Evolutionary conservation across 331 rosid genomes (phyloP).

Genomic region (Acacia concinna): DNA sequence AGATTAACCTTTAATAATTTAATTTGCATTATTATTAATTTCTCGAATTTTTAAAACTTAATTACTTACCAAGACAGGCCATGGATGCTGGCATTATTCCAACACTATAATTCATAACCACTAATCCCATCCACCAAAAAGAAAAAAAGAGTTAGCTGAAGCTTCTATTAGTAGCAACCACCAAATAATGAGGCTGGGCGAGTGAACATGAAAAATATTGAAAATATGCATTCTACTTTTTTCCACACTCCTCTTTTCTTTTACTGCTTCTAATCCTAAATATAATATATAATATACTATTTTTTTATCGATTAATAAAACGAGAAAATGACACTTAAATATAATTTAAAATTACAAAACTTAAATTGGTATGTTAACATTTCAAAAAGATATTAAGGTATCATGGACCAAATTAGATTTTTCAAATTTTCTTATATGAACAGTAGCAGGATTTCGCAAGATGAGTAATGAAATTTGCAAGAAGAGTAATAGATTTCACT

Average conservation of each 20-base stretch:
- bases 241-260: background rate
- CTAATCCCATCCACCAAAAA: background rate
- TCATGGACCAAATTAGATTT: too few species aligned
- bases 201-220: background rate
- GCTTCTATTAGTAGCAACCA: background rate
- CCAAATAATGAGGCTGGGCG: background rate
- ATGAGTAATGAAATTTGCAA: too few species aligned
- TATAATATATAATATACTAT: too few species aligned
- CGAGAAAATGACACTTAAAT: too few species aligned
- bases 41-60: constrained; percentile 8
- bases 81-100: constrained; percentile 32
- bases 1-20: background rate
- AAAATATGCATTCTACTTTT: background rate
- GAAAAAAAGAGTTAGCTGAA: background rate
- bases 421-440: too few species aligned
- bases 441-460: too few species aligned
- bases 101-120: constrained; percentile 22
- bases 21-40: background rate
- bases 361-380: too few species aligned
- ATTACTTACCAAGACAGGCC: background rate
- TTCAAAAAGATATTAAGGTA: too few species aligned
- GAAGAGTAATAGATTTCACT: too few species aligned
- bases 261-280: too few species aligned
- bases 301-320: too few species aligned
- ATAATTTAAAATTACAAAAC: too few species aligned